phyloP scores from a whole-genome alignment of 257 asterid species.

The Penstemon newberryi region DNA sequence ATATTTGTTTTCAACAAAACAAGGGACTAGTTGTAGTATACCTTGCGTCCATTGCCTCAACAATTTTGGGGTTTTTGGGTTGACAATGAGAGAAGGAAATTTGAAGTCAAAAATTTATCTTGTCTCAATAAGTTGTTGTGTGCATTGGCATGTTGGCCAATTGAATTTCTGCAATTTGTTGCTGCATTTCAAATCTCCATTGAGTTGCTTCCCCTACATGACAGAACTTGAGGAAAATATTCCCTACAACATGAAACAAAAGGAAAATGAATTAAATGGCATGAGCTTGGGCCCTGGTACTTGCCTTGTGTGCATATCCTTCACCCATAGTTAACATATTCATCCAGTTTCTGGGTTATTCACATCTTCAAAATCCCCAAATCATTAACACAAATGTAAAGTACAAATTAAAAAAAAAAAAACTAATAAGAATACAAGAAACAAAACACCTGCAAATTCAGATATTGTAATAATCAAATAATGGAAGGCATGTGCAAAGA shows the following conservation, averaged over 20 bases:
- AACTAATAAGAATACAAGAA: no score
- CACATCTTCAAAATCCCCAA: constrained; percentile 25
- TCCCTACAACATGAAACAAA: neutral
- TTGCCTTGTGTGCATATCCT: constrained; percentile 47
- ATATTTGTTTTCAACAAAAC: constrained; percentile 1
- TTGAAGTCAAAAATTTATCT: constrained; percentile 62
- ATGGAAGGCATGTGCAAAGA: no score
- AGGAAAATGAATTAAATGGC: constrained; percentile 7
- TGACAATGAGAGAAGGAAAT: constrained; percentile 66
- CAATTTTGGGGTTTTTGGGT: constrained; percentile 55
- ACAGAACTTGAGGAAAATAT: neutral
- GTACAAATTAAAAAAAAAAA: neutral
- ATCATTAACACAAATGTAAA: constrained; percentile 20
- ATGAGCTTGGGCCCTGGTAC: constrained; percentile 15
- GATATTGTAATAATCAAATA: no score
- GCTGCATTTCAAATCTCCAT: constrained; percentile 36
- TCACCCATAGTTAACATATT: constrained; percentile 33
- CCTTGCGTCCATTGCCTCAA: constrained; percentile 55
- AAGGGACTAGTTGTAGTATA: constrained; percentile 29
- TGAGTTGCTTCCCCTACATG: constrained; percentile 44
- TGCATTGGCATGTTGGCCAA: constrained; percentile 73
- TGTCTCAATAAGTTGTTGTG: constrained; percentile 58
- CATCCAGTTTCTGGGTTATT: constrained; percentile 26
- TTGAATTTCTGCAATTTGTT: constrained; percentile 49
- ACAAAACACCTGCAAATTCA: no score